phyloP scores from a whole-genome alignment of 352 stramenopile genomes.

The Salisapilia sapeloensis region DNA sequence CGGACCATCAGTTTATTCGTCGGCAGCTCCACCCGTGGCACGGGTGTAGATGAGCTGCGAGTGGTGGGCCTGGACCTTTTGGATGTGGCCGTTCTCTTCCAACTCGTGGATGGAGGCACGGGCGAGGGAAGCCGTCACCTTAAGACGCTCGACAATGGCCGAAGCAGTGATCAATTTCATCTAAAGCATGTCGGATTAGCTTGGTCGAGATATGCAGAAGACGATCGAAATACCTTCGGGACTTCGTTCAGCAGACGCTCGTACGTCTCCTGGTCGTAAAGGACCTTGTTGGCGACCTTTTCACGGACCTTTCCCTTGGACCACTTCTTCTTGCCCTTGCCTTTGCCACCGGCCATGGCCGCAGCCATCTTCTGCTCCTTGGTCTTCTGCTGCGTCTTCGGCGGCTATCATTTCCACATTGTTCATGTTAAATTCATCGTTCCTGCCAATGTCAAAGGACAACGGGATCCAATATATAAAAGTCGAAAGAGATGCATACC shows the following conservation, averaged over 20 bases:
- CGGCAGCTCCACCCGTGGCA: slow-evolving; percentile 60
- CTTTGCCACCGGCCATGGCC: slow-evolving; percentile 94
- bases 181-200: slow-evolving; percentile 7
- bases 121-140: slow-evolving; percentile 97
- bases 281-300: slow-evolving; percentile 99
- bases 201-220: neutral
- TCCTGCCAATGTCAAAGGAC: too few relatives aligned
- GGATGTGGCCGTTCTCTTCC: slow-evolving; percentile 93
- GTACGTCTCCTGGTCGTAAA: slow-evolving; percentile 99
- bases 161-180: slow-evolving; percentile 99
- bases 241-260: slow-evolving; percentile 96
- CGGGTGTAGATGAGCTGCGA: slow-evolving; percentile 98
- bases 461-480: too few relatives aligned
- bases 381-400: slow-evolving; percentile 99
- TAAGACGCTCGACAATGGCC: slow-evolving; percentile 97
- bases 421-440: too few relatives aligned
- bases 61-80: slow-evolving; percentile 88
- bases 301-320: slow-evolving; percentile 99
- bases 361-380: slow-evolving; percentile 99
- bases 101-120: slow-evolving; percentile 93
- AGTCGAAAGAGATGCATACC: too few relatives aligned
- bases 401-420: slow-evolving; percentile 40
- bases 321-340: slow-evolving; percentile 99
- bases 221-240: slow-evolving; percentile 65
- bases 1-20: slow-evolving; percentile 23